Conservation (phyloP, 2,329 filamentous ascomycete species). For the Mycosphaerelloides madeirae region DNA sequence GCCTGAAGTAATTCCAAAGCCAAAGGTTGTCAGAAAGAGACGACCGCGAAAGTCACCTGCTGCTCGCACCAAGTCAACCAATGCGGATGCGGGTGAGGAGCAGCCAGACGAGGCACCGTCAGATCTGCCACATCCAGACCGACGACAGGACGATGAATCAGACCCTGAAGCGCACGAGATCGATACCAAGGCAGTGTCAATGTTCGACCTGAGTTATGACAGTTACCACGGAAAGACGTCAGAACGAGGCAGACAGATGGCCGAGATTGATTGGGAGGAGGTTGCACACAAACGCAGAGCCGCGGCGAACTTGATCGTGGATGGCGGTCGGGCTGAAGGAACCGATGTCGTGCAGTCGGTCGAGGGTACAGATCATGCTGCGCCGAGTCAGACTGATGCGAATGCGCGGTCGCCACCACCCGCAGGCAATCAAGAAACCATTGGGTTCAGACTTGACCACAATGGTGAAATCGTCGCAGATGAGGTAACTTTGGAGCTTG, state of each 20-base stretch:
- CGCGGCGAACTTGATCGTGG: slow-evolving; percentile 32
- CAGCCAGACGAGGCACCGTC: not conserved
- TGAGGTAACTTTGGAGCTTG: slow-evolving; percentile 61
- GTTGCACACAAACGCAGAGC: slow-evolving; percentile 39
- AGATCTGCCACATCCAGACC: not conserved
- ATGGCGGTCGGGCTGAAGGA: slow-evolving; percentile 5
- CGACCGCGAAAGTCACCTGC: slow-evolving; percentile 5
- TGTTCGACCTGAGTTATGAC: slow-evolving; percentile 68
- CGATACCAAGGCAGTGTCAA: slow-evolving; percentile 62
- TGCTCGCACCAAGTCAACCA: not conserved
- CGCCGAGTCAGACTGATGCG: slow-evolving; percentile 13
- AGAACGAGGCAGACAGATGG: slow-evolving; percentile 67
- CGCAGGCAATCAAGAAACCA: not conserved
- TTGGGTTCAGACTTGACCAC: slow-evolving; percentile 52
- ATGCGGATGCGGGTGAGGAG: not conserved
- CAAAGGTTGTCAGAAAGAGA: slow-evolving; percentile 3
- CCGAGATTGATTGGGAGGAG: slow-evolving; percentile 58
- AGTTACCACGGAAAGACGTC: slow-evolving; percentile 61
- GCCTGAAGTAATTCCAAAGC: not conserved
- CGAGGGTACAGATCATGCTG: slow-evolving; percentile 19
- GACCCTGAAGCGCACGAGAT: slow-evolving; percentile 45
- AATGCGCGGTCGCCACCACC: slow-evolving; percentile 1
- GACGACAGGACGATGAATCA: slow-evolving; percentile 16
- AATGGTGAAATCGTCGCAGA: slow-evolving; percentile 70
- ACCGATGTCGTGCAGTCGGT: slow-evolving; percentile 15